A percentile compares a stretch with the other conserved stretches of the same genome.
These are phyloP conservation scores for Nymphaea thermarum DNA, from an alignment of 164 flowering plant species.

Conservation along the genomic window DNA sequence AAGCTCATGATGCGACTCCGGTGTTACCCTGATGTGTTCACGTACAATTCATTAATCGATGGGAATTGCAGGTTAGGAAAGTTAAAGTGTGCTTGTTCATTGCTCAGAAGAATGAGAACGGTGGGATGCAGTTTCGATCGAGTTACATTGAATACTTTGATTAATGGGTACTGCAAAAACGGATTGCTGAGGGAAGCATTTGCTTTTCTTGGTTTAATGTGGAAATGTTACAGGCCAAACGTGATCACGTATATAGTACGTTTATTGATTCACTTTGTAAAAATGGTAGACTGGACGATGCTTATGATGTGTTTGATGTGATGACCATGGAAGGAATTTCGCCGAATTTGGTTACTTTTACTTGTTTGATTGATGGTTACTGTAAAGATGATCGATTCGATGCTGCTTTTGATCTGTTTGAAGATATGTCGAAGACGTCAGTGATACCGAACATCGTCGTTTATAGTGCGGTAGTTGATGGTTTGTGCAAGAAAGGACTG, in stretches of 20 bases:
- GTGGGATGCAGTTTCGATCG: conserved; percentile 17
- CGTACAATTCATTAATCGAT: conserved; percentile 7
- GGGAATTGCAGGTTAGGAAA: conserved; percentile 5
- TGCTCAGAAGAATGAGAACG: background rate
- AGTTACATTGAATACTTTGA: conserved; percentile 21
- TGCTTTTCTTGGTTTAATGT: conserved; percentile 27
- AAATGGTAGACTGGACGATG: conserved; percentile 16
- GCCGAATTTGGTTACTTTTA: conserved; percentile 26
- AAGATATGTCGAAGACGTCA: conserved; percentile 17
- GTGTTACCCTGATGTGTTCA: conserved; percentile 2
- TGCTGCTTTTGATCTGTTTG: conserved; percentile 20
- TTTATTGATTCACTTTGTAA: conserved; percentile 26
- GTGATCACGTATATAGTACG: conserved; percentile 26
- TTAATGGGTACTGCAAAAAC: conserved; percentile 25
- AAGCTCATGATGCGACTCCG: background rate
- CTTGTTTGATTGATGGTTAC: conserved; percentile 30
- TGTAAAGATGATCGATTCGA: conserved; percentile 26
- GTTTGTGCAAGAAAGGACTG: conserved; percentile 18
- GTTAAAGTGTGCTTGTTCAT: conserved; percentile 3
- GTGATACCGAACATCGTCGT: conserved; percentile 16
- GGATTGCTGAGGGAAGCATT: conserved; percentile 19
- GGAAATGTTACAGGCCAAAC: conserved; percentile 22
- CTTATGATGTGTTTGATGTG: conserved; percentile 9
- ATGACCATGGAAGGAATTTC: conserved; percentile 15
- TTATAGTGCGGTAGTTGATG: conserved; percentile 22